These are phyloP conservation scores for Mercurialis annua DNA, from an alignment of 345 rosid genomes.

Conservation along the genomic window DNA sequence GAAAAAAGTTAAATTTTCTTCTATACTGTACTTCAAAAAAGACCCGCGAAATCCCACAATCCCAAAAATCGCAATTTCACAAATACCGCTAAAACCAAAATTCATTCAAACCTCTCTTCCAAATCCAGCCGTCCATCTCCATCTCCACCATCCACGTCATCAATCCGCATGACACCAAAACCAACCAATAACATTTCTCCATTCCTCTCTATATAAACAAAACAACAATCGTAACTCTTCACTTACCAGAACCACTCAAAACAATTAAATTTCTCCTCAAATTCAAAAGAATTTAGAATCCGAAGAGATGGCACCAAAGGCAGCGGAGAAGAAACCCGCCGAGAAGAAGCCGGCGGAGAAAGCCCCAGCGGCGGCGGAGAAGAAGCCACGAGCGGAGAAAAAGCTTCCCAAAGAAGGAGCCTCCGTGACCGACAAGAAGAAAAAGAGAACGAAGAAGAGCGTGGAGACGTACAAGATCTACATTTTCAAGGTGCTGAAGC, in stretches of 20 bases:
- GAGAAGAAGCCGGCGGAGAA: slow-evolving; percentile 27
- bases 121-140: slow-evolving; percentile 5
- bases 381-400: slow-evolving; percentile 27
- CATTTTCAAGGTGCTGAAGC: slow-evolving; percentile 27
- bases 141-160: slow-evolving; percentile 15
- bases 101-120: not conserved
- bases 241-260: too few relatives aligned
- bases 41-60: not conserved
- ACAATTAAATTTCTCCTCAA: too few relatives aligned
- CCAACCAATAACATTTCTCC: slow-evolving; percentile 9
- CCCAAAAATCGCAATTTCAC: not conserved
- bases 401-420: slow-evolving; percentile 26
- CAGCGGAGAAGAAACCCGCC: slow-evolving; percentile 22
- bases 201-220: slow-evolving; percentile 7
- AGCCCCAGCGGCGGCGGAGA: slow-evolving; percentile 22
- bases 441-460: slow-evolving; percentile 25
- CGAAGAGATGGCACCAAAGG: slow-evolving; percentile 20
- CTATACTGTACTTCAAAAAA: too few relatives aligned
- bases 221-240: too few relatives aligned
- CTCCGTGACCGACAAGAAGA: slow-evolving; percentile 14
- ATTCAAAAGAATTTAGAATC: too few relatives aligned
- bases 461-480: slow-evolving; percentile 29
- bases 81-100: not conserved
- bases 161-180: slow-evolving; percentile 2
- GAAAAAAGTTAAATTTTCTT: not conserved